A percentile compares a stretch with the other conserved stretches of the same genome.
Conservation (phyloP, 164 flowering plant genomes). For the Malania oleifera region DNA sequence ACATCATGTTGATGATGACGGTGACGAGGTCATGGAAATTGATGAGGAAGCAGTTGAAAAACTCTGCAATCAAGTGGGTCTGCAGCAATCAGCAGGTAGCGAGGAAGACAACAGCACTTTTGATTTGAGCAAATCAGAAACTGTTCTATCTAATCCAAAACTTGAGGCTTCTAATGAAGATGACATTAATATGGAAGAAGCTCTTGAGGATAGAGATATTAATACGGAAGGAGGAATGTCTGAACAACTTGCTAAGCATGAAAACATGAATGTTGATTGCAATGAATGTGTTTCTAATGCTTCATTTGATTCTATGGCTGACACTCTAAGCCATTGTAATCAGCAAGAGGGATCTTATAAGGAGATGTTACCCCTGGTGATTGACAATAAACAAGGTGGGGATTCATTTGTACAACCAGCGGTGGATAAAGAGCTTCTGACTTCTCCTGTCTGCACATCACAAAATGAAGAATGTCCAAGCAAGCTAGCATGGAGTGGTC, state of each 20-base stretch:
- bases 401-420: slow-evolving; percentile 9
- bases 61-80: slow-evolving; percentile 34
- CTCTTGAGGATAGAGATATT: slow-evolving; percentile 49
- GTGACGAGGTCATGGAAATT: slow-evolving; percentile 97
- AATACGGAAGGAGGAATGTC: slow-evolving; percentile 54
- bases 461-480: slow-evolving; percentile 15
- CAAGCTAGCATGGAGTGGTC: slow-evolving; percentile 11
- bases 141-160: slow-evolving; percentile 11
- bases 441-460: slow-evolving; percentile 13
- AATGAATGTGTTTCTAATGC: slow-evolving; percentile 12
- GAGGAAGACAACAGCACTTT: slow-evolving; percentile 7
- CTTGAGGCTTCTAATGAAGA: slow-evolving; percentile 8
- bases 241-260: slow-evolving; percentile 29
- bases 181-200: slow-evolving; percentile 11
- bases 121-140: slow-evolving; percentile 11
- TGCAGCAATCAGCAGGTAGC: slow-evolving; percentile 21
- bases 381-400: background rate
- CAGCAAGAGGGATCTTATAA: slow-evolving; percentile 4
- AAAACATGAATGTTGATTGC: slow-evolving; percentile 11
- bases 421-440: slow-evolving; percentile 12
- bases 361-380: background rate
- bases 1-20: slow-evolving; percentile 70
- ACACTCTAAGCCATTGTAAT: slow-evolving; percentile 4
- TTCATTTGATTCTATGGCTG: slow-evolving; percentile 1
- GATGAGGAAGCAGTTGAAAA: slow-evolving; percentile 74